These are phyloP conservation scores for Kodamaea sp. DNA, from an alignment of 1,139 yeast species.

Conservation along the genomic window DNA sequence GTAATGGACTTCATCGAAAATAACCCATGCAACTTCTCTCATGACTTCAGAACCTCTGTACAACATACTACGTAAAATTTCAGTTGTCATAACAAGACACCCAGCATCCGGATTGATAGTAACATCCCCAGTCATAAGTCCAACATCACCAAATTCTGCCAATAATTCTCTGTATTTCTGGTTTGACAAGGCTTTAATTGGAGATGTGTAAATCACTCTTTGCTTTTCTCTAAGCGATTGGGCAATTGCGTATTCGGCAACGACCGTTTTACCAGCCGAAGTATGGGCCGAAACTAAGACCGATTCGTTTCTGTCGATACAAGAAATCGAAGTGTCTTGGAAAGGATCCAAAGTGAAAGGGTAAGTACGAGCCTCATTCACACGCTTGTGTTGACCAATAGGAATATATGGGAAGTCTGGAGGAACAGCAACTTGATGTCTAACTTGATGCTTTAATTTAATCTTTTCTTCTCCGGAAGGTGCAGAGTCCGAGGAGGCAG, in stretches of 20 bases:
- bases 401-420: constrained; percentile 86
- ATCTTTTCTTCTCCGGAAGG: constrained; percentile 48
- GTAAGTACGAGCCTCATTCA: constrained; percentile 75
- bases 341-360: constrained; percentile 93
- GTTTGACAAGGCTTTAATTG: constrained; percentile 93
- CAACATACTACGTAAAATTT: constrained; percentile 86
- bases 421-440: constrained; percentile 97
- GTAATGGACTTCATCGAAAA: constrained; percentile 94
- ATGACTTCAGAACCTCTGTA: constrained; percentile 92
- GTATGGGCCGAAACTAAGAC: constrained; percentile 98
- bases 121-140: constrained; percentile 97
- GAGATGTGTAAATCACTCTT: constrained; percentile 94
- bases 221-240: constrained; percentile 87
- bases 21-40: constrained; percentile 96
- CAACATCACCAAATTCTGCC: constrained; percentile 94
- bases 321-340: constrained; percentile 92
- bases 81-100: constrained; percentile 97
- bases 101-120: constrained; percentile 96
- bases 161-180: constrained; percentile 92
- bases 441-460: constrained; percentile 83
- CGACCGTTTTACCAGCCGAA: constrained; percentile 98
- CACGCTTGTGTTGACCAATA: constrained; percentile 77
- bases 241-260: constrained; percentile 98
- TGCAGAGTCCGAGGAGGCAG: constrained; percentile 20
- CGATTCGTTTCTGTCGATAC: constrained; percentile 92